Base-by-base conservation (phyloP, 2,329 filamentous ascomycete species). In the Arthrobotrys entomopaga region DNA sequence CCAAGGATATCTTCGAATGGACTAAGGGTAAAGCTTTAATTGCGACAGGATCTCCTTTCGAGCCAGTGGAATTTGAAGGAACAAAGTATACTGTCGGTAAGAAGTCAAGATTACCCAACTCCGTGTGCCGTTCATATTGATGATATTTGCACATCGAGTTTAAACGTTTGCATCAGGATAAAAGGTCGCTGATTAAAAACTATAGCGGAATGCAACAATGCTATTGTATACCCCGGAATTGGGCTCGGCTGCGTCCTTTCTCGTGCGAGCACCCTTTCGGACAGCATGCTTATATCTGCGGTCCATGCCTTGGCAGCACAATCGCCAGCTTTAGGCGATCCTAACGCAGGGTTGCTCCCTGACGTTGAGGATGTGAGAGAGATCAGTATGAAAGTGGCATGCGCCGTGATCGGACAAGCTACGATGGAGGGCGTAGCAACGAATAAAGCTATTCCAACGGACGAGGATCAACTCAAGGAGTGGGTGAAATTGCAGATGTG, bases 161-260 rank as follows among this genome's bases (percentile, higher is more conserved):
- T n/a, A n/a, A n/a, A n/a, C n/a, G 6, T 34, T 3, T 34, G 10
- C 86, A 6, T 71, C 84, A 0, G 80, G 81, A 75, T 83, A 86
- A 6, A 34, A 34, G 6, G 6, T 34, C 69, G 11, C 11, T n/a
- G 52, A 22, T 73, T 79, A 48, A 78, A 50, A 19, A 42, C 11
- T n/a, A 56, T 26, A 60, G 91, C 91, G 22, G 92, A 96, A 81
- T 96, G 93, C 82, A 96, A 96, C 82, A 96, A 96, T 82, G 90
- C 88, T 0, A 91, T 91, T 38, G 90, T 90, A 15, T 96, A 96
- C 81, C 92, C 92, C 0, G 92, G 92, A 0, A 94, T 96, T 70
- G 92, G 92, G 0, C 88, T 96, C 0, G 93, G 92, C 10, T 87
- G 87, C 6, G 87, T 97, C 0, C 86, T 96, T 0, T 89, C 85